Evolutionary conservation across 1,139 yeast genomes (phyloP), one percentile per base, ranked within the genome.

Genomic region (Scheffersomyces parashehatae): DNA sequence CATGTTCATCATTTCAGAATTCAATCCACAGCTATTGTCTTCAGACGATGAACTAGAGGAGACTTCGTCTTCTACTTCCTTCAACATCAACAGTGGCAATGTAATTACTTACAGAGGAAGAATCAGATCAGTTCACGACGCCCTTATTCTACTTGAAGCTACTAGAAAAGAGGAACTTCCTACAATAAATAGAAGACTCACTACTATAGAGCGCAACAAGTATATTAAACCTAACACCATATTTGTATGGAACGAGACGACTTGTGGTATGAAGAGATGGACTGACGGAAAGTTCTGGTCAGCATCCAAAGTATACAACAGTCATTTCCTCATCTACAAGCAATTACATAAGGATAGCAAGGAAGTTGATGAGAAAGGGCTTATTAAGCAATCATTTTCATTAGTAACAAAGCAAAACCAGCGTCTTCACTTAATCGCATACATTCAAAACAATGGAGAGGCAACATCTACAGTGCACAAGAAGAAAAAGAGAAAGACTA

Each of bases 261-360:
- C 80, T 52, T 81, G 88, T 40, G 86, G 83, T 13, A 84, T 85
- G 82, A 76, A 82, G 50, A 65, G 90, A 35, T 85, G 91, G 91
- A 85, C 91, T 1, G 91, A 85, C 55, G 88, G 90, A 31, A 75
- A 75, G 50, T 70, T 77, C 34, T 85, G 90, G 90, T 75, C 83
- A 45, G 88, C 90, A 2, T 80, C 87, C 0, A 70, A 88, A 50
- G 89, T 85, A 10, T 44, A 47, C 3, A 73, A 78, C 14, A 88
- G 88, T 2, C 48, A 35, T 38, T 85, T 85, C 54, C 65, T 85
- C 36, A 77, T 82, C 5, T 85, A 85, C 59, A 74, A 78, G 46
- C 88, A 85, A 58, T 77, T 83, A 71, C 82, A 78, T 38, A 50
- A 52, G 26, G 15, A 14, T 13, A 55, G 55, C 15, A 58, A 61